Evolutionary conservation across 805 yeast species (phyloP), one percentile per base, ranked within the genome.

Genomic region (Kazachstania martiniae): DNA sequence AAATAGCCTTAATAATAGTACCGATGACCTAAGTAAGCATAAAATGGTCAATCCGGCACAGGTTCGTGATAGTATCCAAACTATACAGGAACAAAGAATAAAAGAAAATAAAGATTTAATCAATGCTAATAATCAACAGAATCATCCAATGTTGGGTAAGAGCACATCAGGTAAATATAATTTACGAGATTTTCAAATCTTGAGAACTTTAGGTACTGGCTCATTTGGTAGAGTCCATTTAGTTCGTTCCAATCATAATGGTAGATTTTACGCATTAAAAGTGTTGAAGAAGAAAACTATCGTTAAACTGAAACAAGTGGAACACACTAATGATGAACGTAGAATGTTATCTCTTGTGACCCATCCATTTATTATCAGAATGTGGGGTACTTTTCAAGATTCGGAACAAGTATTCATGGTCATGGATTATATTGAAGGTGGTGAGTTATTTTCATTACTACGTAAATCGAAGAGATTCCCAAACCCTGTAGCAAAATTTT

Each of bases 351-450:
- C 82, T 42, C 61, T 83, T 29, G 93, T 85, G 8, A 81, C 81
- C 44, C 95, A 86, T 51, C 95, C 96, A 12, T 87, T 87, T 50
- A 68, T 87, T 34, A 81, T 85, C 38, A 71, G 95, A 48, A 78
- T 87, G 81, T 87, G 96, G 96, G 96, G 96, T 15, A 87, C 96
- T 0, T 87, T 81, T 59, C 96, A 87, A 59, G 96, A 87, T 61
- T 65, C 82, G 28, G 70, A 68, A 43, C 79, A 81, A 42, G 65
- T 87, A 35, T 87, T 86, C 54, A 84, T 87, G 91, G 85, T 87
- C 27, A 87, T 87, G 96, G 96, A 87, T 56, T 87, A 84, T 58
- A 78, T 86, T 41, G 96, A 87, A 63, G 96, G 96, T 44, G 96
- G 96, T 35, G 96, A 87, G 62, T 67, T 87, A 33, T 87, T 87